These are phyloP conservation scores for Triticum dicoccoides DNA, from an alignment of 176 grass and related monocot species.

Conservation along the genomic window DNA sequence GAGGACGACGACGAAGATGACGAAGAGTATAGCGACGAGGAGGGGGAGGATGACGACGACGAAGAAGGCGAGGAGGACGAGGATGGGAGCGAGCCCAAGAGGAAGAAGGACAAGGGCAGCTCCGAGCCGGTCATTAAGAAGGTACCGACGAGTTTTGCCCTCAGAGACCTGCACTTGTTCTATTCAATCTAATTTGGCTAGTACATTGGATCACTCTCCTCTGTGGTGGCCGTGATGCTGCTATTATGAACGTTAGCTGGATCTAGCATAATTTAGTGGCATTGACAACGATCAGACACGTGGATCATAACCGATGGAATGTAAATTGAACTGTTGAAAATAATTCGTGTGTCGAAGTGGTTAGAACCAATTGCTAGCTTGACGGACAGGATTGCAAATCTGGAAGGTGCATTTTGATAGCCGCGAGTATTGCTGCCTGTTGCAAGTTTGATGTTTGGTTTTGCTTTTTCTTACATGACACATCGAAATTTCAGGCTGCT, in stretches of 20 bases:
- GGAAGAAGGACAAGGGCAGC: constrained; percentile 48
- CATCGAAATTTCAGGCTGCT: constrained; percentile 58
- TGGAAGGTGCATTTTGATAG: background rate
- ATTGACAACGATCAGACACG: background rate
- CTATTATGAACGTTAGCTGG: background rate
- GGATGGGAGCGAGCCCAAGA: constrained; percentile 50
- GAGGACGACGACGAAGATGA: constrained; percentile 26
- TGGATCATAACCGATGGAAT: constrained; percentile 4
- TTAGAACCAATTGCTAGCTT: background rate
- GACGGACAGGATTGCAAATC: background rate
- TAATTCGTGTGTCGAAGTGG: background rate
- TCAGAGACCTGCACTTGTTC: background rate
- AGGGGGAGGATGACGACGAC: constrained; percentile 23
- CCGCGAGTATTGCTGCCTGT: background rate
- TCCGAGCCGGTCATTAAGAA: constrained; percentile 63
- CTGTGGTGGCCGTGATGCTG: background rate
- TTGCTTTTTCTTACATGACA: background rate
- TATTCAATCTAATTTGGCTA: background rate
- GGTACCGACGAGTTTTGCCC: constrained; percentile 36
- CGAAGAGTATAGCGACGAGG: constrained; percentile 30
- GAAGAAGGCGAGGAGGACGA: constrained; percentile 39
- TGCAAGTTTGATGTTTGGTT: constrained; percentile 13
- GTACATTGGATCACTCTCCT: background rate
- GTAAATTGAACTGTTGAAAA: background rate
- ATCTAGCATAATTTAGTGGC: constrained; percentile 13